Evolutionary conservation across 2,329 filamentous ascomycete genomes (phyloP), one percentile per base, ranked within the genome.

Genomic region (Paramyrothecium sp.): DNA sequence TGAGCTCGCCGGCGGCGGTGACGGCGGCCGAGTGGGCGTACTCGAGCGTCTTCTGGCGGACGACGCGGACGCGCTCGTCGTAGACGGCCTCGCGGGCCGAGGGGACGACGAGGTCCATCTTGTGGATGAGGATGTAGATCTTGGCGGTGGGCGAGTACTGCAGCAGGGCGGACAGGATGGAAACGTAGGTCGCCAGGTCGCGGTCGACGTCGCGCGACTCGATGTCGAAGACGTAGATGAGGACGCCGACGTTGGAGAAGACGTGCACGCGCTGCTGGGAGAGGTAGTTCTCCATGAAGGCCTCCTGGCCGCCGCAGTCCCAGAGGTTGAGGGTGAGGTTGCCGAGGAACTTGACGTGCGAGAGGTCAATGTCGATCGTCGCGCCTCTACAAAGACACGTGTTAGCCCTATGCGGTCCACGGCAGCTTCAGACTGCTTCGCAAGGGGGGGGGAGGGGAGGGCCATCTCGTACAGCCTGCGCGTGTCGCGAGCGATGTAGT

Each of bases 201-300:
- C 92, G 89, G 61, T 95, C 91, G 67, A 97, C 92, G 73, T 98
- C 95, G 71, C 92, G 89, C 19, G 91, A 96, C 73, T 98, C 95
- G 64, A 98, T 96, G 73, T 99, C 95, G 77, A 99, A 99, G 73
- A 99, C 95, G 79, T 99, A 99, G 75, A 99, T 98, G 58, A 99
- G 85, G 54, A 98, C 95, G 53, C 93, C 94, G 60, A 97, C 95
- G 72, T 95, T 94, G 69, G 89, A 92, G 78, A 99, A 99, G 74
- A 99, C 94, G 76, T 98, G 95, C 56, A 92, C 89, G 59, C 95
- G 91, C 77, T 98, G 95, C 68, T 96, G 91, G 17, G 91, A 93
- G 60, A 99, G 89, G 78, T 98, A 99, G 74, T 96, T 97, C 71
- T 98, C 95, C 82, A 97, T 97, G 72, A 99, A 99, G 41, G 94